Evolutionary conservation across 805 yeast genomes (phyloP).

Genomic region (Kuraishia molischiana): DNA sequence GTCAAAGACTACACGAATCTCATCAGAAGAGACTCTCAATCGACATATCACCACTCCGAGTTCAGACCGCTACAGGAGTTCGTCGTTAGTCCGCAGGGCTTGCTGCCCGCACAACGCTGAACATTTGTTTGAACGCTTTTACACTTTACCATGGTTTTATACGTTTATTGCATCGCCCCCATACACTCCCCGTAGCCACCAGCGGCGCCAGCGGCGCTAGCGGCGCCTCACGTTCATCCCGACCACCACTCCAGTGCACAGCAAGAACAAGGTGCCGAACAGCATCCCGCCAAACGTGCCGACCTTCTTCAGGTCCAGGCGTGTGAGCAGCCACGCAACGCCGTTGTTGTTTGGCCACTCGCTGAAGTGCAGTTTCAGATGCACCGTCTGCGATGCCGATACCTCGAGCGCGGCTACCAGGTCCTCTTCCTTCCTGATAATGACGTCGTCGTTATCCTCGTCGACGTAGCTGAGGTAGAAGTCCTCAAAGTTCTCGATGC

Average conservation of each 20-base stretch:
- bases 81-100: constrained; percentile 21
- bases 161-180: too few relatives aligned
- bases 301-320: neutral
- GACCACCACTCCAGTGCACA: neutral
- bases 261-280: neutral
- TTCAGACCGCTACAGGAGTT: constrained; percentile 20
- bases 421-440: constrained; percentile 24
- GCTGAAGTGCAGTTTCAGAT: neutral
- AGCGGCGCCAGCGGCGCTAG: too few relatives aligned
- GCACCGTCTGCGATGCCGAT: constrained; percentile 6
- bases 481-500: neutral
- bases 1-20: constrained; percentile 10
- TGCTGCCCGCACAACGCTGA: too few relatives aligned
- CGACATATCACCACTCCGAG: constrained; percentile 4
- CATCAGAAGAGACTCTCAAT: neutral
- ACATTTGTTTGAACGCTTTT: too few relatives aligned
- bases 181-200: too few relatives aligned
- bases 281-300: neutral
- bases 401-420: constrained; percentile 17
- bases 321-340: neutral
- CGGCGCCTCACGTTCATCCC: neutral
- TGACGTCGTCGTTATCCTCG: constrained; percentile 25
- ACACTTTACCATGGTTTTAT: too few relatives aligned
- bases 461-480: constrained; percentile 27
- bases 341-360: neutral